phyloP scores from a whole-genome alignment of 148 eudicot species.

The Diospyros kaki region DNA sequence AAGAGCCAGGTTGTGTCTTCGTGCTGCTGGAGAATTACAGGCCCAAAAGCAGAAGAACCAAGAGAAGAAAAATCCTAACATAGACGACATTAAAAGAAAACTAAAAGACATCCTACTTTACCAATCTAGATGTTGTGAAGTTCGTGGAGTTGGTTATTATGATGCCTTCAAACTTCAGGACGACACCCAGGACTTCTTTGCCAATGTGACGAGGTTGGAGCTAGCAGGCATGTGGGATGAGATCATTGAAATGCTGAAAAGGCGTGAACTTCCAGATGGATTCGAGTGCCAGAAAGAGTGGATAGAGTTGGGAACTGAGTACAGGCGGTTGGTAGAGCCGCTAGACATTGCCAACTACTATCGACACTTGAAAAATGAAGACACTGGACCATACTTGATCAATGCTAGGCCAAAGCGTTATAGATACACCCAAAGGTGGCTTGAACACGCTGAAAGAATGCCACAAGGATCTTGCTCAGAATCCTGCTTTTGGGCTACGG shows the following conservation, averaged over 20 bases:
- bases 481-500: conserved; percentile 82
- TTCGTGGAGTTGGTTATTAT: conserved; percentile 53
- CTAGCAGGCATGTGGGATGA: conserved; percentile 94
- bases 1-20: conserved; percentile 69
- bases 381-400: conserved; percentile 72
- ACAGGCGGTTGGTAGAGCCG: conserved; percentile 70
- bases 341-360: conserved; percentile 87
- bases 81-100: conserved; percentile 35
- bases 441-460: conserved; percentile 57
- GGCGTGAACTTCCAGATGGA: conserved; percentile 74
- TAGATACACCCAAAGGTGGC: conserved; percentile 68
- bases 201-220: conserved; percentile 61
- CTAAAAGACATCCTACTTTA: conserved; percentile 45
- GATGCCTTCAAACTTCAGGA: conserved; percentile 77
- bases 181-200: conserved; percentile 50
- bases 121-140: conserved; percentile 33
- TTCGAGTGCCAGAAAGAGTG: conserved; percentile 70
- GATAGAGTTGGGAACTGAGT: conserved; percentile 83
- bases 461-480: conserved; percentile 45
- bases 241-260: conserved; percentile 74
- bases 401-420: conserved; percentile 75
- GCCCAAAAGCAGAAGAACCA: conserved; percentile 57
- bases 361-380: conserved; percentile 65
- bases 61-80: conserved; percentile 43
- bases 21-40: conserved; percentile 78